Evolutionary conservation across 1,139 yeast species (phyloP), one percentile per base, ranked within the genome.

Genomic region (Suhomyces bolitotheri): DNA sequence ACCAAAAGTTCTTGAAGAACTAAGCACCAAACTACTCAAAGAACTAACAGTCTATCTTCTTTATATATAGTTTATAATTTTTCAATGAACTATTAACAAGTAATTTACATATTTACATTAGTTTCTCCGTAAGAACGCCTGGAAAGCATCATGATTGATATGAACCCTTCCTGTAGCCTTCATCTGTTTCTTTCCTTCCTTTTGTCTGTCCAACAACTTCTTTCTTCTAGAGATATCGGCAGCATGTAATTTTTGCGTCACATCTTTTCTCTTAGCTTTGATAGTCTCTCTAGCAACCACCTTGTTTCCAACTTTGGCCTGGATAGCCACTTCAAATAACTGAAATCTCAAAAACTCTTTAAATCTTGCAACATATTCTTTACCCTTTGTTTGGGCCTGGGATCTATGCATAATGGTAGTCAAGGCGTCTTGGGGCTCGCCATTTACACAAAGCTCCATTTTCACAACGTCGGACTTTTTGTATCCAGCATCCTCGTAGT

Each of bases 401-500:
- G 90, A 79, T 33, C 76, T 64, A 55, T 92, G 98, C 78, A 90
- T 75, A 7, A 92, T 89, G 38, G 87, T 92, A 0, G 97, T 88
- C 36, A 92, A 70, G 0, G 98, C 97, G 66, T 92, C 98, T 33
- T 92, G 87, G 12, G 95, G 80, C 31, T 71, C 80, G 2, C 97
- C 96, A 56, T 92, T 92, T 7, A 92, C 96, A 44, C 94, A 70
- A 29, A 92, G 71, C 55, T 90, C 97, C 66, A 92, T 66, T 54
- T 92, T 92, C 27, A 87, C 92, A 21, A 92, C 78, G 51, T 86
- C 90, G 1, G 95, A 79, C 24, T 78, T 73, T 45, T 67, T 71
- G 60, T 89, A 92, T 0, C 97, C 98, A 2, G 85, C 80, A 54
- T 92, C 97, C 51, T 92, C 97, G 53, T 92, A 92, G 60, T 92